Conservation (phyloP, 106 monocot genomes). For the Gastrodia elata region DNA sequence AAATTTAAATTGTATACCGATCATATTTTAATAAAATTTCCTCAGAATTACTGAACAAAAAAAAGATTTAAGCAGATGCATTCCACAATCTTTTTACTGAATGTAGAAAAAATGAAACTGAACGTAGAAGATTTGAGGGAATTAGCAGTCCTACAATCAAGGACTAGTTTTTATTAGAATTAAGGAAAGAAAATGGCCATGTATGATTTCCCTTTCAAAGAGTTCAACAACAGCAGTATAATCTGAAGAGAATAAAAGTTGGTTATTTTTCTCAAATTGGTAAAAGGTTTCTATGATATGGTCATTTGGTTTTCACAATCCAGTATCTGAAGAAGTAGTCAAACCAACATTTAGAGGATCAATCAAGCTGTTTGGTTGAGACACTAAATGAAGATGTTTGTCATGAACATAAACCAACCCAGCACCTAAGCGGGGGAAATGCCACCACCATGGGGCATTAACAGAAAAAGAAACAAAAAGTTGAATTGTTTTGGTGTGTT, state of each 20-base stretch:
- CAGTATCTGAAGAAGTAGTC: not conserved
- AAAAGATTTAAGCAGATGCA: not conserved
- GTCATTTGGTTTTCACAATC: not conserved
- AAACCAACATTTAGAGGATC: not conserved
- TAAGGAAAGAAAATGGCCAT: not conserved
- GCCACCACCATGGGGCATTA: not conserved
- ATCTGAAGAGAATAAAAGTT: not conserved
- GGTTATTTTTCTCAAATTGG: not conserved
- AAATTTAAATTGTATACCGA: not conserved
- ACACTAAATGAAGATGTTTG: not conserved
- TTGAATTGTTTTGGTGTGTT: not conserved
- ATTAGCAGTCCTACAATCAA: not conserved
- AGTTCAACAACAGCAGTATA: not conserved
- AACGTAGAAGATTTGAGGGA: not conserved
- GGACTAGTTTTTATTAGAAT: not conserved
- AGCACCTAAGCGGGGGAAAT: not conserved
- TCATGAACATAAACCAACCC: not conserved
- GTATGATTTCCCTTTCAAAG: not conserved
- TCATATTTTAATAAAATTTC: not conserved
- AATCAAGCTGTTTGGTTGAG: not conserved
- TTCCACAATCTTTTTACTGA: not conserved
- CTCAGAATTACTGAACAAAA: not conserved
- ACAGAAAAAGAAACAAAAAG: not conserved
- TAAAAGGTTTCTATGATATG: not conserved
- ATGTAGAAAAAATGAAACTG: not conserved